Evolutionary conservation across 2,329 filamentous ascomycete species (phyloP).

Genomic region (Aquanectria penicillioides): DNA sequence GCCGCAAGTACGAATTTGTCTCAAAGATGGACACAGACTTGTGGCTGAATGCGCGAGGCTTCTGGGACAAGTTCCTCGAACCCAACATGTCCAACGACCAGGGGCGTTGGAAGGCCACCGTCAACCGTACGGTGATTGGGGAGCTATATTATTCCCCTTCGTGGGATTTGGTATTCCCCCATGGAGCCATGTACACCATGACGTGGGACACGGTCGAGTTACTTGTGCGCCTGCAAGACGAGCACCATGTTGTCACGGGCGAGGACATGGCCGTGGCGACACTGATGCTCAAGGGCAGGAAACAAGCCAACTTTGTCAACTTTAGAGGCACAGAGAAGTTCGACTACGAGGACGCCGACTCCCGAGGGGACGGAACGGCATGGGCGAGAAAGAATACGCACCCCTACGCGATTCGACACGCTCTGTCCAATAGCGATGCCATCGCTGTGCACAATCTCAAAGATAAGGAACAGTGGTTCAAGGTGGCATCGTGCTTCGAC

Average conservation of each 20-base stretch:
- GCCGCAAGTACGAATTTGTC: slow-evolving; percentile 42
- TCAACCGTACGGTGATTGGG: slow-evolving; percentile 42
- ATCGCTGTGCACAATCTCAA: slow-evolving; percentile 45
- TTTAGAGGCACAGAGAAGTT: slow-evolving; percentile 44
- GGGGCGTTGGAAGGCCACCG: slow-evolving; percentile 16
- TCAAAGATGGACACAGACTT: slow-evolving; percentile 47
- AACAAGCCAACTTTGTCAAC: slow-evolving; percentile 42
- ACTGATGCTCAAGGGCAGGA: slow-evolving; percentile 41
- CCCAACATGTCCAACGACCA: slow-evolving; percentile 34
- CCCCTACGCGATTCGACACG: slow-evolving; percentile 36
- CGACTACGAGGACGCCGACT: slow-evolving; percentile 43
- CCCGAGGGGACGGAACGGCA: slow-evolving; percentile 39
- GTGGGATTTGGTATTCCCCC: slow-evolving; percentile 42
- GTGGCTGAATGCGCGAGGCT: slow-evolving; percentile 45
- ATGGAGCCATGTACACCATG: slow-evolving; percentile 47
- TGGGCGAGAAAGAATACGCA: slow-evolving; percentile 42
- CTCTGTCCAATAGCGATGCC: slow-evolving; percentile 32
- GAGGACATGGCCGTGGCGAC: slow-evolving; percentile 44
- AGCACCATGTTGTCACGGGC: slow-evolving; percentile 39
- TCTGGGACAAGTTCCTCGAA: slow-evolving; percentile 43
- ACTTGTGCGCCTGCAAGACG: slow-evolving; percentile 38
- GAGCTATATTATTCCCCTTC: slow-evolving; percentile 41
- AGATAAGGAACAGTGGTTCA: slow-evolving; percentile 36
- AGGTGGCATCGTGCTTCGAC: slow-evolving; percentile 44
- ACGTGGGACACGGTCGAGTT: slow-evolving; percentile 47